Percentiles rank a stretch among this genome's conserved stretches.
Evolutionary conservation across 345 rosid species (phyloP).

Genomic region (Camelina hispida): DNA sequence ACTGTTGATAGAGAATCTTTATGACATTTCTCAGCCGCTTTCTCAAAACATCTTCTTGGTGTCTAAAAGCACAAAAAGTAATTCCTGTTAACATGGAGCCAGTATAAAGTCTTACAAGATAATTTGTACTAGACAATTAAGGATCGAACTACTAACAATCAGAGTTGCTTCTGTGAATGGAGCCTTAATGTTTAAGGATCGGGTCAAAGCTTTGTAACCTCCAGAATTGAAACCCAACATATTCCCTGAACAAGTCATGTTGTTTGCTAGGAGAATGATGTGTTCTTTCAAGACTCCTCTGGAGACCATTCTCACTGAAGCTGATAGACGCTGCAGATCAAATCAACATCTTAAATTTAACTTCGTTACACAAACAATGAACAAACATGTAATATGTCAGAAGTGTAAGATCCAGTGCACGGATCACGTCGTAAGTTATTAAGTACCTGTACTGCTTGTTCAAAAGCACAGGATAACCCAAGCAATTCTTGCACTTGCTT

Average conservation of each 20-base stretch:
- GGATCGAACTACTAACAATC: constrained; percentile 57
- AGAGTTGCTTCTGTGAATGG: constrained; percentile 97
- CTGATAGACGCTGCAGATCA: constrained; percentile 79
- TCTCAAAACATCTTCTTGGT: constrained; percentile 87
- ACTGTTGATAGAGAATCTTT: constrained; percentile 73
- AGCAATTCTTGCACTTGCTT: constrained; percentile 92
- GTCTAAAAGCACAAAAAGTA: constrained; percentile 51
- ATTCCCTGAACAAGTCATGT: constrained; percentile 87
- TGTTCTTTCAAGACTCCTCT: constrained; percentile 90
- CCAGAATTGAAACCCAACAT: constrained; percentile 89
- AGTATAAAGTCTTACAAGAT: constrained; percentile 21
- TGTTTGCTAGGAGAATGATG: constrained; percentile 80
- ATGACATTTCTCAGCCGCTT: constrained; percentile 88
- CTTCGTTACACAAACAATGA: constrained; percentile 10
- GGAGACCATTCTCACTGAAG: constrained; percentile 80
- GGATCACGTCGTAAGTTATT: constrained; percentile 2
- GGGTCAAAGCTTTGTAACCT: constrained; percentile 77
- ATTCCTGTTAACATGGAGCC: background rate
- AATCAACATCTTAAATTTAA: constrained; percentile 25
- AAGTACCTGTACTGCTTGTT: constrained; percentile 88
- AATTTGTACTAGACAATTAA: constrained; percentile 27
- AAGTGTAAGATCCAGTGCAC: constrained; percentile 10
- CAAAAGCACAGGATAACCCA: constrained; percentile 90
- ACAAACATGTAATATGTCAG: constrained; percentile 15
- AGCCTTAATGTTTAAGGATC: constrained; percentile 77